Conservation (phyloP, 306 rosid genomes). For the Heteromeles arbutifolia region DNA sequence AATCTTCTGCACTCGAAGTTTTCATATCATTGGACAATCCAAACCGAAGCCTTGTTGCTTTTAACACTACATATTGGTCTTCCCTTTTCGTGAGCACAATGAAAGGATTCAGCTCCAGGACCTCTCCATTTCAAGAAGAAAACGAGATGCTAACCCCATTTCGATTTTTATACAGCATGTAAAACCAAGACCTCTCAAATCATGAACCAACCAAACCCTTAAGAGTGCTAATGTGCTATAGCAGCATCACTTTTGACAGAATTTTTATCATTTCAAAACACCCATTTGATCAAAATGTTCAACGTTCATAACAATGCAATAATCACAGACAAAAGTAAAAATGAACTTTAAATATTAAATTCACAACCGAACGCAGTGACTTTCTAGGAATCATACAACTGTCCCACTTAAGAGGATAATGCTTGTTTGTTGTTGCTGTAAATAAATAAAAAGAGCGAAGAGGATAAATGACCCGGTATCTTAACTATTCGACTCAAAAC, state of each 20-base stretch:
- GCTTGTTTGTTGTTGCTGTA: too few species aligned
- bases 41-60: background rate
- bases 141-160: background rate
- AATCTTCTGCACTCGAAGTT: background rate
- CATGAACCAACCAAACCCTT: background rate
- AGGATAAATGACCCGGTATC: too few species aligned
- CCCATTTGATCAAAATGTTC: background rate
- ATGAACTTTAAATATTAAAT: background rate
- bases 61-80: too few species aligned
- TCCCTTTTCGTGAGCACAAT: too few species aligned
- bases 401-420: too few species aligned
- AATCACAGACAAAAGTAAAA: background rate
- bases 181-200: background rate
- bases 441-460: too few species aligned
- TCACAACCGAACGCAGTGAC: accelerated
- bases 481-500: too few species aligned
- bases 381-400: accelerated
- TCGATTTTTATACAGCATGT: background rate
- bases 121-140: background rate
- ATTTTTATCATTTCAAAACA: background rate
- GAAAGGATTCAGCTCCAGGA: too few species aligned
- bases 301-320: background rate
- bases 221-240: background rate
- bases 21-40: background rate
- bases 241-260: background rate